These are phyloP conservation scores for Hypoxylon fragiforme DNA, from an alignment of 495 filamentous ascomycete species.

Conservation along the genomic window DNA sequence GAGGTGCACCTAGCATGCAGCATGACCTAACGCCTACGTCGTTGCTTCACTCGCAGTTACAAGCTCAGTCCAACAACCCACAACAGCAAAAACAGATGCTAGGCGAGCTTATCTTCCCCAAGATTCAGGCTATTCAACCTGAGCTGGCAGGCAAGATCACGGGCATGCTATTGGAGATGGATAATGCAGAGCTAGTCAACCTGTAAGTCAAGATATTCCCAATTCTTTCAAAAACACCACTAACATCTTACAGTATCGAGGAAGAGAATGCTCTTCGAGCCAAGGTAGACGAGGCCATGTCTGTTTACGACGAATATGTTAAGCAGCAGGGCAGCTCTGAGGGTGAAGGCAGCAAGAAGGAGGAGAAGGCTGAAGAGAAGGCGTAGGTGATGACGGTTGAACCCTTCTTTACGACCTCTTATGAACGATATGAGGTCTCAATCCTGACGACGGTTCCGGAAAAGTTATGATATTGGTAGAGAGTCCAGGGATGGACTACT, in stretches of 20 bases:
- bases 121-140: slow-evolving; percentile 91
- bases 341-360: slow-evolving; percentile 50
- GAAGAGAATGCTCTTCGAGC: slow-evolving; percentile 85
- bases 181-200: slow-evolving; percentile 86
- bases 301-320: slow-evolving; percentile 97
- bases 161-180: slow-evolving; percentile 99
- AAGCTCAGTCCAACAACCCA: slow-evolving; percentile 55
- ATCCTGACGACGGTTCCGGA: slow-evolving; percentile 44
- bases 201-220: slow-evolving; percentile 69
- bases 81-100: slow-evolving; percentile 95
- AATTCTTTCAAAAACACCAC: slow-evolving; percentile 5
- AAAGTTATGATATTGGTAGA: slow-evolving; percentile 50
- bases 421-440: slow-evolving; percentile 37
- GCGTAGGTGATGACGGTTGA: slow-evolving; percentile 41
- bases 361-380: slow-evolving; percentile 62
- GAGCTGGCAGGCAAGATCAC: slow-evolving; percentile 98
- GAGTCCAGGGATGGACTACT: slow-evolving; percentile 35
- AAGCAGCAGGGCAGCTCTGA: slow-evolving; percentile 68
- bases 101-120: slow-evolving; percentile 95
- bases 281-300: slow-evolving; percentile 96
- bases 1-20: slow-evolving; percentile 38
- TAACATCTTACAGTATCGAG: slow-evolving; percentile 66
- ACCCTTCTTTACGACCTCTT: slow-evolving; percentile 11
- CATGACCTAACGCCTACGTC: slow-evolving; percentile 44
- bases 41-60: slow-evolving; percentile 54